phyloP scores from a whole-genome alignment of 2,329 filamentous ascomycete species.

The Ceratocystiopsis brevicomis region DNA sequence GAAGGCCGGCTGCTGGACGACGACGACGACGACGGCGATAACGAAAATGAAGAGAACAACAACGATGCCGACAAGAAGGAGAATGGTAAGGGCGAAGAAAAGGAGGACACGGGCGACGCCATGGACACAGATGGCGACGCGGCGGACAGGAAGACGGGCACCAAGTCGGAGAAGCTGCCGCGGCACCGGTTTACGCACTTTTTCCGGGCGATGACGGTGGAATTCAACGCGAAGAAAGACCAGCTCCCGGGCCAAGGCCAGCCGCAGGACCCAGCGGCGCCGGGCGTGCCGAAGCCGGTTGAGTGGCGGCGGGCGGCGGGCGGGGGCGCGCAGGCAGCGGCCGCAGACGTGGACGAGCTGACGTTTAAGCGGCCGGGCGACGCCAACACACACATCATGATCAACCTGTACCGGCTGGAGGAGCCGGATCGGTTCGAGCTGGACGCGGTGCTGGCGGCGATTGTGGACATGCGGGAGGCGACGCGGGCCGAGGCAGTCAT shows the following conservation, averaged over 20 bases:
- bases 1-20: conserved; percentile 70
- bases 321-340: conserved; percentile 27
- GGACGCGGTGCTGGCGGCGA: conserved; percentile 58
- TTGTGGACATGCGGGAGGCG: conserved; percentile 73
- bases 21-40: conserved; percentile 33
- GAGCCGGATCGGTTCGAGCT: conserved; percentile 68
- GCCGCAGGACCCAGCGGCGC: conserved; percentile 23
- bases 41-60: neutral
- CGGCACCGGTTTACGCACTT: conserved; percentile 50
- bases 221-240: conserved; percentile 39
- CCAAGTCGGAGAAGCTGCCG: conserved; percentile 17
- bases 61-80: conserved; percentile 28
- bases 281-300: conserved; percentile 25
- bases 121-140: conserved; percentile 40
- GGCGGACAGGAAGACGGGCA: conserved; percentile 17
- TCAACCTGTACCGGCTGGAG: conserved; percentile 73
- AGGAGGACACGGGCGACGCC: conserved; percentile 16
- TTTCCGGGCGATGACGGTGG: conserved; percentile 61
- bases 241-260: conserved; percentile 19
- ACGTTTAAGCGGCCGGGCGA: conserved; percentile 85
- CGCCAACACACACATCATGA: conserved; percentile 77
- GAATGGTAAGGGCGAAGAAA: conserved; percentile 21
- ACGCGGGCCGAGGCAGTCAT: conserved; percentile 76
- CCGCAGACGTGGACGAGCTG: conserved; percentile 72
- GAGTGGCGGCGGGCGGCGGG: conserved; percentile 73